Evolutionary conservation across 306 rosid genomes (phyloP).

Genomic region (Vicia faba): DNA sequence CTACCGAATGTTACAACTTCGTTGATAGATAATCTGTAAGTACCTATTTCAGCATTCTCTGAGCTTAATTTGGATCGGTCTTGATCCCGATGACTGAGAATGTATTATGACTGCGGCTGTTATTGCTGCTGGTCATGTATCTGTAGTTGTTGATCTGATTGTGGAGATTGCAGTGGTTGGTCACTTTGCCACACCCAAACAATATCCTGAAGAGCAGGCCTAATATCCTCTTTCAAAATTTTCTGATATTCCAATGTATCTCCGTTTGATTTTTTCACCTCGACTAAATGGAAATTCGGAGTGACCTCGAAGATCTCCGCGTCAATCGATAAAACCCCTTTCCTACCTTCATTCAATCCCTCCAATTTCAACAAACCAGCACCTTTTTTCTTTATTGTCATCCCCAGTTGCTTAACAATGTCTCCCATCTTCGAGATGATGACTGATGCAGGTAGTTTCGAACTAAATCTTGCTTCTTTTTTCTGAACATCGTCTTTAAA

Average conservation of each 20-base stretch:
- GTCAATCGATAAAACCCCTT: constrained; percentile 72
- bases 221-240: constrained; percentile 64
- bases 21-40: not conserved
- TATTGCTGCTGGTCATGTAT: constrained; percentile 41
- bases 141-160: constrained; percentile 38
- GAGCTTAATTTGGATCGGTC: not conserved
- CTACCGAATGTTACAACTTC: not conserved
- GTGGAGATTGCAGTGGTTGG: constrained; percentile 42
- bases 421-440: constrained; percentile 78
- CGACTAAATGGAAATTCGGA: constrained; percentile 76
- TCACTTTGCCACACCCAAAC: constrained; percentile 87
- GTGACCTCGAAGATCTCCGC: constrained; percentile 83
- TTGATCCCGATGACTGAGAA: not conserved
- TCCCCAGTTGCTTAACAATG: constrained; percentile 55
- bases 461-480: constrained; percentile 71
- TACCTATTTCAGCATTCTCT: not conserved
- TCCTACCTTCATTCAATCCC: constrained; percentile 63
- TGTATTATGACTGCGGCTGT: constrained; percentile 28
- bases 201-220: constrained; percentile 78
- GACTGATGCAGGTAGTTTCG: constrained; percentile 60
- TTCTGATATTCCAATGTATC: constrained; percentile 84
- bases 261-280: constrained; percentile 78
- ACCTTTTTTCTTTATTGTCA: constrained; percentile 70
- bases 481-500: constrained; percentile 50
- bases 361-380: constrained; percentile 69